Conservation (phyloP, 768 basidiomycete species). For the Mycena leptocephala region DNA sequence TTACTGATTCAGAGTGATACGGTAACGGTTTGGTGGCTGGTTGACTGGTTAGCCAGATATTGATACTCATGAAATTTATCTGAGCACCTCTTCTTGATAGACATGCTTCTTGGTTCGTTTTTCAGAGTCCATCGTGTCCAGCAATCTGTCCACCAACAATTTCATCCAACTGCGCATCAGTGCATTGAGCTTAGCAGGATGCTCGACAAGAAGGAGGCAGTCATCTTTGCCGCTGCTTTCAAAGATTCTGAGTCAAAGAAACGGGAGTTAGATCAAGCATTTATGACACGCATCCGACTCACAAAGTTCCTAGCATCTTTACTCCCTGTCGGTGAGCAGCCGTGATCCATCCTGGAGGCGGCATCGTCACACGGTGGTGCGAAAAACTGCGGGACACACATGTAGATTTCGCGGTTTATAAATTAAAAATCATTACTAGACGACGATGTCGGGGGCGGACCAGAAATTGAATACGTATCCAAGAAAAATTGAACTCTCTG, state of each 20-base stretch:
- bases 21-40: too few relatives aligned
- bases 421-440: conserved; percentile 71
- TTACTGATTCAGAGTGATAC: too few relatives aligned
- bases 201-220: conserved; percentile 77
- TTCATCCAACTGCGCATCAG: too few relatives aligned
- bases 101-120: too few relatives aligned
- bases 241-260: conserved; percentile 64
- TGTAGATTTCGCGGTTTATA: background rate
- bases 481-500: conserved; percentile 71
- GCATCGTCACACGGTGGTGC: conserved; percentile 85
- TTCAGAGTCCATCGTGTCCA: too few relatives aligned
- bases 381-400: conserved; percentile 73
- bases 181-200: too few relatives aligned
- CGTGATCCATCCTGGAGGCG: conserved; percentile 85
- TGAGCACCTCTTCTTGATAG: too few relatives aligned
- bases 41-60: too few relatives aligned
- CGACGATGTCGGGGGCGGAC: conserved; percentile 76
- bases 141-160: too few relatives aligned
- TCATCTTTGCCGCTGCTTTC: conserved; percentile 74
- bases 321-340: conserved; percentile 87
- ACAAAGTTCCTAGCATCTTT: conserved; percentile 87
- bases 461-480: conserved; percentile 91
- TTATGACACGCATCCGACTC: conserved; percentile 43
- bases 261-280: background rate
- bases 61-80: too few relatives aligned